A percentile compares a stretch with the other conserved stretches of the same genome.
phyloP scores from a whole-genome alignment of 805 yeast species.

The Ogataea nitratoaversa region DNA sequence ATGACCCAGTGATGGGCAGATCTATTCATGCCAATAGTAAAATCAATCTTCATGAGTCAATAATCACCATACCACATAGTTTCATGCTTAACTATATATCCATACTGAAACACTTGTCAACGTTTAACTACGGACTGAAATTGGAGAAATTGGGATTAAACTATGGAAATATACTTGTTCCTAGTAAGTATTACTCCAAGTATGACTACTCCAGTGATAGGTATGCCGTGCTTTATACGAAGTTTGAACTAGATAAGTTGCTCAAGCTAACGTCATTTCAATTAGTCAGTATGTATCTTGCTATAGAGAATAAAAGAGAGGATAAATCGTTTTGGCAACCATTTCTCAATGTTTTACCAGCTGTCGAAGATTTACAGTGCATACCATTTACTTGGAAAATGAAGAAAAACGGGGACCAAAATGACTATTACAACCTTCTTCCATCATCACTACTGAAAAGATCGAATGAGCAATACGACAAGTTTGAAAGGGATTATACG shows the following conservation, averaged over 20 bases:
- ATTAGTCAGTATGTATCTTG: slow-evolving; percentile 46
- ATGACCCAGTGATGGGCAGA: slow-evolving; percentile 52
- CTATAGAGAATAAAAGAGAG: slow-evolving; percentile 39
- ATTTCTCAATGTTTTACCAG: slow-evolving; percentile 63
- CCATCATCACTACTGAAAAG: slow-evolving; percentile 42
- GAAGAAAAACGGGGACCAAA: slow-evolving; percentile 16
- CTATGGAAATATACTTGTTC: slow-evolving; percentile 22
- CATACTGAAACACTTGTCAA: slow-evolving; percentile 40
- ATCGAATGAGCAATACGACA: slow-evolving; percentile 35
- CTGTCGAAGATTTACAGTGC: slow-evolving; percentile 42
- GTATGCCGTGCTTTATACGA: slow-evolving; percentile 12
- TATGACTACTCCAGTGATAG: slow-evolving; percentile 2
- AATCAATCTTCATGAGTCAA: slow-evolving; percentile 37
- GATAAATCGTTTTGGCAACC: slow-evolving; percentile 59
- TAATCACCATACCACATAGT: slow-evolving; percentile 55
- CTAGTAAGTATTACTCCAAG: slow-evolving; percentile 7
- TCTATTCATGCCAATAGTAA: slow-evolving; percentile 46
- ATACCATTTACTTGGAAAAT: slow-evolving; percentile 66
- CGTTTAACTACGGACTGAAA: slow-evolving; percentile 27
- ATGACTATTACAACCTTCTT: slow-evolving; percentile 32
- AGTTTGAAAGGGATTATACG: slow-evolving; percentile 44
- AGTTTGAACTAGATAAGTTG: slow-evolving; percentile 29
- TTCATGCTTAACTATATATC: slow-evolving; percentile 57
- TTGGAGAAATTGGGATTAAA: slow-evolving; percentile 9
- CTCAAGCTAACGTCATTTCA: slow-evolving; percentile 54